Base-by-base conservation (phyloP, 1,284 basidiomycete genomes). In the Lignosus rhinocerotis region DNA sequence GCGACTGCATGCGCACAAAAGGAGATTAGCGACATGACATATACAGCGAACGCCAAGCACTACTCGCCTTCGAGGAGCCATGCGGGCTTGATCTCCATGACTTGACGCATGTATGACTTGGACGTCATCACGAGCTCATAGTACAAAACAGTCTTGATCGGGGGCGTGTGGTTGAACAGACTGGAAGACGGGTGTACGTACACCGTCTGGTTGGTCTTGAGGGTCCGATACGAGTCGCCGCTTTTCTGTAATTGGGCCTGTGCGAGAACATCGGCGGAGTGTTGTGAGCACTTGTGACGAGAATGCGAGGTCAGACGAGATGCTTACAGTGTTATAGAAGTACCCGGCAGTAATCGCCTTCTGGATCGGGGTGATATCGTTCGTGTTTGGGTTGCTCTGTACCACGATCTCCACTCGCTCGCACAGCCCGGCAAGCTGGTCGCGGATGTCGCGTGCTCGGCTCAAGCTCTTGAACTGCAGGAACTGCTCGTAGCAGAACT, bases 351-450 rank as follows among this genome's bases (percentile, higher is more conserved):
- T 93, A 58, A 99, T 80, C 0, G 96, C 93, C 75, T 98, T 97
- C 73, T 99, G 97, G 25, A 99, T 83, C 0, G 95, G 90, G 0
- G 88, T 87, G 62, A 97, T 90, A 70, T 99, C 95, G 68, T 92
- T 93, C 49, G 90, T 82, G 75, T 98, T 97, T 47, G 93, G 90
- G 70, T 93, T 96, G 53, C 85, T 83, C 69, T 90, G 78, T 53
- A 98, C 87, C 19, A 96, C 86, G 45, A 99, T 88, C 72, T 99
- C 97, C 44, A 98, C 96, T 32, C 97, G 89, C 73, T 99, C 97
- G 74, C 97, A 99, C 33, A 99, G 78, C 6, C 88, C 88, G 0
- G 95, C 94, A 14, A 99, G 82, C 75, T 99, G 97, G 75, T 99
- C 97, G 31, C 90, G 84, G 65, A 99, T 96, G 75, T 99, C 97